phyloP scores from a whole-genome alignment of 306 rosid genomes.

The Cicer chorassanicum region DNA sequence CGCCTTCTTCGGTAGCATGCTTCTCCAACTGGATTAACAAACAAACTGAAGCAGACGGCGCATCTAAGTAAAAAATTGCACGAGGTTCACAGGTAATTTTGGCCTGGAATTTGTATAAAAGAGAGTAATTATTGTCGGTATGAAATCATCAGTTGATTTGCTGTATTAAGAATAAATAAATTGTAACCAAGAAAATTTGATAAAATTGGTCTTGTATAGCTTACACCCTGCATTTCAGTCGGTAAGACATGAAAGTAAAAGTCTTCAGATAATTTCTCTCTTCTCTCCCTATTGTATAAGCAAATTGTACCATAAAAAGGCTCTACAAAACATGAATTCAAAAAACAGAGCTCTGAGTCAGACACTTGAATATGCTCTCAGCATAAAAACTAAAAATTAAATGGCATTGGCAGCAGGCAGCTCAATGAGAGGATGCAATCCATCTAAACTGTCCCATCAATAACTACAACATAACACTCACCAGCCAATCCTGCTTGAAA shows the following conservation, averaged over 20 bases:
- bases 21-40: conserved; percentile 95
- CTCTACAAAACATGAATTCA: conserved; percentile 59
- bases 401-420: conserved; percentile 22
- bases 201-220: conserved; percentile 40
- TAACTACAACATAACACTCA: conserved; percentile 54
- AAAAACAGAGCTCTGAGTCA: conserved; percentile 51
- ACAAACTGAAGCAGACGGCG: conserved; percentile 93
- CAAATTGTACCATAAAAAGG: conserved; percentile 97
- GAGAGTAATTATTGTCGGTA: conserved; percentile 19
- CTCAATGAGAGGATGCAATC: conserved; percentile 35
- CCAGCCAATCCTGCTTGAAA: conserved; percentile 89
- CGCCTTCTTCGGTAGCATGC: conserved; percentile 98
- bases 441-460: conserved; percentile 38
- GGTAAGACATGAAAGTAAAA: conserved; percentile 76
- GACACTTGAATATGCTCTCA: conserved; percentile 48
- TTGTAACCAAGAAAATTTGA: conserved; percentile 1
- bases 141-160: conserved; percentile 36
- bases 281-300: conserved; percentile 95
- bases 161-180: conserved; percentile 2
- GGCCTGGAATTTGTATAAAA: conserved; percentile 53
- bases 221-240: conserved; percentile 81
- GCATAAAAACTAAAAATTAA: conserved; percentile 32
- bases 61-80: conserved; percentile 86
- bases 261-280: conserved; percentile 96
- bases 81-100: conserved; percentile 66